Evolutionary conservation across 2,329 filamentous ascomycete genomes (phyloP).

Genomic region (Hymenoscyphus infarciens): DNA sequence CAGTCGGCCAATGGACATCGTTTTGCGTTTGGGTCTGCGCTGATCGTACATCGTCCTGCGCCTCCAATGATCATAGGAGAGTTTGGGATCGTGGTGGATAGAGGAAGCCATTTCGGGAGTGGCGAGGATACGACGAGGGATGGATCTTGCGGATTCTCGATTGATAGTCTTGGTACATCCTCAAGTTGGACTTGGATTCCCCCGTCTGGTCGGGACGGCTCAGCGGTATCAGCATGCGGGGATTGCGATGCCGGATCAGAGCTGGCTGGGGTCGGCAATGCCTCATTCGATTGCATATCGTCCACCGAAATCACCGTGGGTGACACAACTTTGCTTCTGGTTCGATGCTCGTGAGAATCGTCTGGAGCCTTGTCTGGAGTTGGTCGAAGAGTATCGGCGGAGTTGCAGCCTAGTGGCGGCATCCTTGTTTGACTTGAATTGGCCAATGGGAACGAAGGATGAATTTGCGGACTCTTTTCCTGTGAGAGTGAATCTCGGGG

Average conservation of each 20-base stretch:
- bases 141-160: background rate
- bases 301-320: background rate
- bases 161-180: background rate
- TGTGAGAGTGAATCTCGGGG: background rate
- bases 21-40: background rate
- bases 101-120: background rate
- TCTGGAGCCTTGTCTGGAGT: background rate
- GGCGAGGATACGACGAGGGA: background rate
- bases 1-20: conserved; percentile 19
- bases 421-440: background rate
- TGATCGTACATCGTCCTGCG: conserved; percentile 19
- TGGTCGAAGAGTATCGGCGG: background rate
- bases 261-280: background rate
- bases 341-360: background rate
- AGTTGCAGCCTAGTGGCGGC: background rate
- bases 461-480: background rate
- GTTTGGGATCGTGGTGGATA: background rate
- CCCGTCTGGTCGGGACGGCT: background rate
- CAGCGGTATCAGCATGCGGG: background rate
- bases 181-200: background rate
- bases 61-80: conserved; percentile 8
- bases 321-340: background rate
- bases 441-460: background rate
- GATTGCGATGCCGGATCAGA: background rate
- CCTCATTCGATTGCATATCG: background rate